These are phyloP conservation scores for Candida pini DNA, from an alignment of 805 yeast genomes.

Conservation along the genomic window DNA sequence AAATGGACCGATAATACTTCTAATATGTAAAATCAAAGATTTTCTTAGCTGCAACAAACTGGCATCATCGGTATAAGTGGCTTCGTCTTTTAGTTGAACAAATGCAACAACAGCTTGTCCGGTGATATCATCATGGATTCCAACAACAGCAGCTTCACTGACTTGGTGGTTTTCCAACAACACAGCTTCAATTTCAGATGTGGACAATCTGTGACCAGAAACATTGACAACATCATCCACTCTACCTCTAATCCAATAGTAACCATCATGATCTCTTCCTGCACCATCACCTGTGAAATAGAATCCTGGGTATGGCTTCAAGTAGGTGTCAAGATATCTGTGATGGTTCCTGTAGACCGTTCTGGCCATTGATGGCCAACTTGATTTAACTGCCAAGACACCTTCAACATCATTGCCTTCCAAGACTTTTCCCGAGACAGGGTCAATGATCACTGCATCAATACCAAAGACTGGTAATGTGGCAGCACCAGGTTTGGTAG, in stretches of 20 bases:
- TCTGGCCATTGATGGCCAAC: conserved; percentile 88
- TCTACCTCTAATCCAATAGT: conserved; percentile 80
- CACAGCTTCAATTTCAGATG: conserved; percentile 85
- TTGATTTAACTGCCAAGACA: conserved; percentile 61
- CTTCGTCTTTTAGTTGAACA: conserved; percentile 60
- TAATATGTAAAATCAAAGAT: conserved; percentile 79
- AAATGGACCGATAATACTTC: conserved; percentile 89
- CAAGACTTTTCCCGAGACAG: conserved; percentile 66
- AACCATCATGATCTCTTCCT: conserved; percentile 78
- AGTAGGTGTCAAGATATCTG: conserved; percentile 73
- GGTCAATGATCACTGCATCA: conserved; percentile 66
- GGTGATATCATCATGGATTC: conserved; percentile 75
- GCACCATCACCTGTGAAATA: conserved; percentile 91
- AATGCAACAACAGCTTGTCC: conserved; percentile 85
- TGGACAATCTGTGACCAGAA: conserved; percentile 81
- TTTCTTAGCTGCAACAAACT: conserved; percentile 54
- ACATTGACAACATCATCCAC: conserved; percentile 88
- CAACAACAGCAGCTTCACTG: conserved; percentile 80
- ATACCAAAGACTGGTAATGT: conserved; percentile 83
- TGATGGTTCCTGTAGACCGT: conserved; percentile 73
- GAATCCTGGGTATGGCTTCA: conserved; percentile 74
- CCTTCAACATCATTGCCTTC: conserved; percentile 72
- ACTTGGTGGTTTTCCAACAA: conserved; percentile 65
- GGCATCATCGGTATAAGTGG: conserved; percentile 33
- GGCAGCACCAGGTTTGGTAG: conserved; percentile 83